Base-by-base conservation (phyloP, 2,329 filamentous ascomycete genomes). In the Fusarium euwallaceae region DNA sequence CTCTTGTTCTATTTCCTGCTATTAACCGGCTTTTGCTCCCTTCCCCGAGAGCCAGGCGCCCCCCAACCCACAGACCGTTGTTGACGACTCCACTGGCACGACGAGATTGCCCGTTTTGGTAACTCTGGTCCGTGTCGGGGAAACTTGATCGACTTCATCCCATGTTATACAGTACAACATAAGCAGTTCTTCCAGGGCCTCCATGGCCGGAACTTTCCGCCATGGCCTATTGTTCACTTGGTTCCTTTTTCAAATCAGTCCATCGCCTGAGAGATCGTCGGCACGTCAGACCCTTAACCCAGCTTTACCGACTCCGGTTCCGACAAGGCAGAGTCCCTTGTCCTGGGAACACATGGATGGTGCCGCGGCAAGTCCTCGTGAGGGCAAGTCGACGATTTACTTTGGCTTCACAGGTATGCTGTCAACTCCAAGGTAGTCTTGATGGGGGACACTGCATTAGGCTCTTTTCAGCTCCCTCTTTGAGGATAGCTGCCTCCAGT, bases 61-160 rank as follows among this genome's bases (percentile, higher is more conserved):
- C 72, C 67, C 70, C 64, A 69, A 73, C 48, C 61, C 70, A 69
- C 65, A 59, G 67, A 70, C 75, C 73, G 73, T 69, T 72, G 63
- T 64, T 41, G 48, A 37, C 61, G 64, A 58, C 72, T 73, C 77
- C 76, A 78, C 77, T 45, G 45, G 69, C 39, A 79, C 77, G 77
- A 79, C 69, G 39, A 72, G 77, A 79, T 79, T 79, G 70, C 77
- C 70, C 45, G 22, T 79, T 79, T 69, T 51, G 71, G 77, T 58
- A 79, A 76, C 67, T 72, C 55, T 73, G 68, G 70, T 66, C 77
- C 77, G 76, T 73, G 72, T 70, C 66, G 65, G 56, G 68, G 77
- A 71, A 75, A 71, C 67, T 71, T 71, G 74, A 78, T 79, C 71
- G 69, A 75, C 73, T 73, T 74, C 72, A 65, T 78, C 73, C 69